phyloP scores from a whole-genome alignment of 139 green algal genomes.

The Picochlorum costavermella region DNA sequence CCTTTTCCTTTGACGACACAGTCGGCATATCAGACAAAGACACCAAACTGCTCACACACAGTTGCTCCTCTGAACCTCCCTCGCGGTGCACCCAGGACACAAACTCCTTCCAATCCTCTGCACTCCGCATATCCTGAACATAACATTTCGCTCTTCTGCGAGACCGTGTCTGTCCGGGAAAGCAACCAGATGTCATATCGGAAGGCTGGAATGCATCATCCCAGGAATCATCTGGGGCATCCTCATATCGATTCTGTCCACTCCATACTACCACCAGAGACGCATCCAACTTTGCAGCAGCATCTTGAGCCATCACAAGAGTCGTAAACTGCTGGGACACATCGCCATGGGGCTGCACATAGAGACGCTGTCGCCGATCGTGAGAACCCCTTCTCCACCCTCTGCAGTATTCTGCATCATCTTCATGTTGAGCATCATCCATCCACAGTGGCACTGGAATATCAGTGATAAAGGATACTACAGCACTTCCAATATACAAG shows the following conservation, averaged over 20 bases:
- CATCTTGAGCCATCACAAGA: background rate
- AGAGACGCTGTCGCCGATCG: background rate
- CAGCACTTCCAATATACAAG: conserved; percentile 5
- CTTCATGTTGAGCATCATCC: background rate
- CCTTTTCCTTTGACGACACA: background rate
- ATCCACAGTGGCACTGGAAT: background rate
- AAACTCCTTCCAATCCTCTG: no score
- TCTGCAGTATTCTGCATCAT: background rate
- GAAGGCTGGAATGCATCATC: background rate
- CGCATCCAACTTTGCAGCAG: background rate
- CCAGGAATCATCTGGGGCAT: background rate
- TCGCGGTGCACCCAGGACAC: no score
- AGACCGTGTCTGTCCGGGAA: no score
- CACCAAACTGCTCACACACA: background rate
- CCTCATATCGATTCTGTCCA: background rate
- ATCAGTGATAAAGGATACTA: background rate
- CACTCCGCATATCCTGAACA: no score
- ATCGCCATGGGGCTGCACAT: background rate
- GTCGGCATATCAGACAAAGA: background rate
- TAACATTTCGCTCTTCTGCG: no score
- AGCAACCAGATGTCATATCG: background rate
- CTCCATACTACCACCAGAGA: background rate
- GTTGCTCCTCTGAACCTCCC: background rate
- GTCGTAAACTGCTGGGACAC: background rate
- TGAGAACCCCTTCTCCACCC: background rate